Evolutionary conservation across 2,329 filamentous ascomycete species (phyloP).

Genomic region (Xylaria sp.): DNA sequence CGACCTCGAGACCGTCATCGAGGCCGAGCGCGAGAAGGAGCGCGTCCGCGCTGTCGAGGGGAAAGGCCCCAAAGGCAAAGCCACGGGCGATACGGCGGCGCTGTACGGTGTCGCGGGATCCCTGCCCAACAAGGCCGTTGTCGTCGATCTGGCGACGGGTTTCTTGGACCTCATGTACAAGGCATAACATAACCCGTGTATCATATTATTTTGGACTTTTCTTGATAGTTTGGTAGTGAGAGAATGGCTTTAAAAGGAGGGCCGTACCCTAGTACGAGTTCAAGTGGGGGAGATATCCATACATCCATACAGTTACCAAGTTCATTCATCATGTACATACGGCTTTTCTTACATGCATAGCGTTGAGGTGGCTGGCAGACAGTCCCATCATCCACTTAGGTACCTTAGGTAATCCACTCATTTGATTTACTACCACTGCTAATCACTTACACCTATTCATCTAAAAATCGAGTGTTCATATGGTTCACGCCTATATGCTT

Average conservation of each 20-base stretch:
- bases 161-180: slow-evolving; percentile 96
- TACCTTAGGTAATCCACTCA: background rate
- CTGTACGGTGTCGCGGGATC: slow-evolving; percentile 95
- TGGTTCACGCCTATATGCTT: background rate
- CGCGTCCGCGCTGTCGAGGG: slow-evolving; percentile 73
- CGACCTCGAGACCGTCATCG: slow-evolving; percentile 71
- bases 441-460: background rate
- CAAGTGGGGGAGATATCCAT: background rate
- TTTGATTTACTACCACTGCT: background rate
- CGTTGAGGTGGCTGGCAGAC: background rate
- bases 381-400: background rate
- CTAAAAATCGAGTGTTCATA: no score
- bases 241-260: background rate
- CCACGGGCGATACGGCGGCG: slow-evolving; percentile 80
- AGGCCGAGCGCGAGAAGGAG: slow-evolving; percentile 82
- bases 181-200: slow-evolving; percentile 54
- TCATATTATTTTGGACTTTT: background rate
- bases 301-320: no score
- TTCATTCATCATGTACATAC: no score
- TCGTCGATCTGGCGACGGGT: slow-evolving; percentile 85
- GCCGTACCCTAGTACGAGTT: background rate
- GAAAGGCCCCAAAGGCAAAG: slow-evolving; percentile 68
- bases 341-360: background rate
- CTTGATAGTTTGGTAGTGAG: background rate
- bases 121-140: slow-evolving; percentile 92